Evolutionary conservation across 2,329 filamentous ascomycete species (phyloP).

Genomic region (Diaporthe velutina): DNA sequence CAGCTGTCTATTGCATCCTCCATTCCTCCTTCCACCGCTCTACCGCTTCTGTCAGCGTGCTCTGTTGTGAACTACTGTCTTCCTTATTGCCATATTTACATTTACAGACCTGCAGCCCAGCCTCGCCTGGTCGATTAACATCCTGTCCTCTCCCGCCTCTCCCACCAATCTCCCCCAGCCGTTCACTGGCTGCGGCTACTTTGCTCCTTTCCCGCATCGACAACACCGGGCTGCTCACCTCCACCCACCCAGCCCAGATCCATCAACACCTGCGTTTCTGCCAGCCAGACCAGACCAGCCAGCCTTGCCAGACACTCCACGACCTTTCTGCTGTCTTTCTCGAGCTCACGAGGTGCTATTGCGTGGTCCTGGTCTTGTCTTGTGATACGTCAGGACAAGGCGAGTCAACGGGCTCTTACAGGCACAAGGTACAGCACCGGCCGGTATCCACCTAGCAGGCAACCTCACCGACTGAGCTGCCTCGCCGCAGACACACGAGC

Average conservation of each 20-base stretch:
- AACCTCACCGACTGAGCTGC: constrained; percentile 32
- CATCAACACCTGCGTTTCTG: neutral
- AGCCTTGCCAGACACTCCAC: neutral
- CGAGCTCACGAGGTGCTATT: constrained; percentile 8
- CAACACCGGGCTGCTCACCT: constrained; percentile 14
- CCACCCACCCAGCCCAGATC: neutral
- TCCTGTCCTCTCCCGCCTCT: constrained; percentile 23
- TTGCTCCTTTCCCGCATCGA: constrained; percentile 30
- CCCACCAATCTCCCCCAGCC: constrained; percentile 12
- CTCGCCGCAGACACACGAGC: constrained; percentile 27
- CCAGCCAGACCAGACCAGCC: neutral
- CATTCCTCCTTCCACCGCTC: constrained; percentile 13
- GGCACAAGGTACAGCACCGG: constrained; percentile 19
- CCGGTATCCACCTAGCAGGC: constrained; percentile 31
- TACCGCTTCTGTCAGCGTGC: constrained; percentile 24
- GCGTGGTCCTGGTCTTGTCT: neutral
- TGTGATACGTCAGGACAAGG: constrained; percentile 7
- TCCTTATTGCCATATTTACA: constrained; percentile 8
- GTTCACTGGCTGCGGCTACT: constrained; percentile 22
- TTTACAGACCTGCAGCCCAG: constrained; percentile 29
- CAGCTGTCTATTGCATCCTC: constrained; percentile 26
- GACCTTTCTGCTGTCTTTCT: neutral
- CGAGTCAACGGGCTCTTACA: constrained; percentile 25
- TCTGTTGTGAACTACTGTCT: neutral
- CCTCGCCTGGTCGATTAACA: constrained; percentile 1